A percentile compares a stretch with the other conserved stretches of the same genome.
phyloP scores from a whole-genome alignment of 306 rosid species.

The Astragalus glycyphyllos region DNA sequence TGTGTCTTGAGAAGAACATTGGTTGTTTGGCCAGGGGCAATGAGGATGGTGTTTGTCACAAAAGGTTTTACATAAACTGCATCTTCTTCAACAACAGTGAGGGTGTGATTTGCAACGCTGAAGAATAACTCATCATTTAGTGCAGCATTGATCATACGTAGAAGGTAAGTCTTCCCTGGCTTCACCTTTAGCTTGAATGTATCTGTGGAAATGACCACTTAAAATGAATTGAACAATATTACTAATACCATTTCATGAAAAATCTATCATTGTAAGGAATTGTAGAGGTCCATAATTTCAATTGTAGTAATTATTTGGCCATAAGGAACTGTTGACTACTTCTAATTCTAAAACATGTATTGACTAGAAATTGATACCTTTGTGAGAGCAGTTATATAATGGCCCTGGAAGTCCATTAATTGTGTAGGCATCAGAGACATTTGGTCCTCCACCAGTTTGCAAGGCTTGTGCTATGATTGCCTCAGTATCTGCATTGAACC shows the following conservation, averaged over 20 bases:
- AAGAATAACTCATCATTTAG: constrained; percentile 72
- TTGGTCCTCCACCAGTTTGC: constrained; percentile 71
- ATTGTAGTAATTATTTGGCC: no score
- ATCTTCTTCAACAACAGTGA: constrained; percentile 64
- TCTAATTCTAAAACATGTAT: no score
- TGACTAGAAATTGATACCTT: no score
- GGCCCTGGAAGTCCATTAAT: constrained; percentile 72
- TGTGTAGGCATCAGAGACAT: constrained; percentile 75
- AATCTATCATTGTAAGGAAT: no score
- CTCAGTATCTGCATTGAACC: constrained; percentile 72
- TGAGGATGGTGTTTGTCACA: constrained; percentile 51
- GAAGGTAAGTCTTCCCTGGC: constrained; percentile 62
- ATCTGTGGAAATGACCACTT: constrained; percentile 37
- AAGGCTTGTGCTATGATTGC: constrained; percentile 61
- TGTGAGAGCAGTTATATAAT: constrained; percentile 63
- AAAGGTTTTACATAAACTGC: constrained; percentile 72
- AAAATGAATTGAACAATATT: neutral
- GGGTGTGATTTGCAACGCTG: constrained; percentile 72
- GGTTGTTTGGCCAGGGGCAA: constrained; percentile 73
- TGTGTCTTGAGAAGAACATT: constrained; percentile 68
- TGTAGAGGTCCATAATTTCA: no score
- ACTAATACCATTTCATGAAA: neutral
- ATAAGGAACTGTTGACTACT: no score
- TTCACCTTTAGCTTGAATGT: constrained; percentile 67
- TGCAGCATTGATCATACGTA: constrained; percentile 73